Conservation (phyloP, 148 eudicot species). For the Bassia scoparia region DNA sequence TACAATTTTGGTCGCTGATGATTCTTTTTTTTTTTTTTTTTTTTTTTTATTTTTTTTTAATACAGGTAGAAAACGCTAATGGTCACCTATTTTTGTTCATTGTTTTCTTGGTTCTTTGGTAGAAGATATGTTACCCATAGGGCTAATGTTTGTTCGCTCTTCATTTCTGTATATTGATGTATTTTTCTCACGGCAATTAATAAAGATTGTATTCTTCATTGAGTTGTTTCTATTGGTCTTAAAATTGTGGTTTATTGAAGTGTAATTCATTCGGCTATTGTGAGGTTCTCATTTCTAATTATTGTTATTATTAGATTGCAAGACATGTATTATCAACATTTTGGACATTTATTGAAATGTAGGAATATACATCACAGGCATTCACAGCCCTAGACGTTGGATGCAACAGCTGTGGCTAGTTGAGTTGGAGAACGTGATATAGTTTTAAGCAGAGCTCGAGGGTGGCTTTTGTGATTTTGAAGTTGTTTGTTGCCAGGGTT, state of each 20-base stretch:
- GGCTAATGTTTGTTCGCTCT: neutral
- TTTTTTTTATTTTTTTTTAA: neutral
- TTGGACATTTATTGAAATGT: no score
- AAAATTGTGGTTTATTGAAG: neutral
- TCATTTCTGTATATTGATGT: conserved; percentile 23
- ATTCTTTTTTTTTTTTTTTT: conserved; percentile 1
- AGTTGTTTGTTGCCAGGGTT: no score
- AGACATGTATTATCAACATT: no score
- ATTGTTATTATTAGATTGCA: no score
- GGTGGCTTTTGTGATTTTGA: no score
- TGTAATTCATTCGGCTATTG: no score
- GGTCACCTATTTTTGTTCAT: conserved; percentile 12
- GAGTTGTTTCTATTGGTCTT: neutral
- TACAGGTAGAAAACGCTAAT: conserved; percentile 9
- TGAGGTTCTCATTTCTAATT: no score
- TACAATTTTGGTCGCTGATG: conserved; percentile 22
- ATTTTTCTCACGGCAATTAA: conserved; percentile 14
- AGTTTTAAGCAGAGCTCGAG: no score
- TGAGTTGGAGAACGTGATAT: no score
- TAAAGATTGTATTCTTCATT: conserved; percentile 20
- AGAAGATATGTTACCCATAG: conserved; percentile 21
- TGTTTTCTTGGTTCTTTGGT: conserved; percentile 10
- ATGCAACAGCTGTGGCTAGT: no score
- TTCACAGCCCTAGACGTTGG: no score
- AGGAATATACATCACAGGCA: no score